Evolutionary conservation across 768 basidiomycete genomes (phyloP).

Genomic region (Leucogyrophana mollusca): DNA sequence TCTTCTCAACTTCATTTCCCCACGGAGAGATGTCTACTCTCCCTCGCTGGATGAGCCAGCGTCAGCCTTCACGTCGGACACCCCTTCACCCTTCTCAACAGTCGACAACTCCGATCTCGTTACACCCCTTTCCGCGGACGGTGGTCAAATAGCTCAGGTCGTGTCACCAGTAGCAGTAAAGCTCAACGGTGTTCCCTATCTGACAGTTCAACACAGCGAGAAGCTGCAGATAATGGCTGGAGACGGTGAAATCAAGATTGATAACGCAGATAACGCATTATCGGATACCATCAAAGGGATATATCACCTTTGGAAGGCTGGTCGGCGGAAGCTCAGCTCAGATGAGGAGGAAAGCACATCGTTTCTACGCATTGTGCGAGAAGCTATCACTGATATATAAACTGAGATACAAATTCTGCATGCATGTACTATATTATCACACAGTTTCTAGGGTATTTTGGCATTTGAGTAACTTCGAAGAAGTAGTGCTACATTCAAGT

Average conservation of each 20-base stretch:
- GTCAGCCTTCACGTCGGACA: conserved; percentile 5
- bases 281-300: conserved; percentile 53
- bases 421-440: not conserved
- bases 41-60: conserved; percentile 9
- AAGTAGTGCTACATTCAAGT: too few species aligned
- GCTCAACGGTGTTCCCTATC: conserved; percentile 10
- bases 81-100: conserved; percentile 14
- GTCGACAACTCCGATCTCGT: conserved; percentile 20
- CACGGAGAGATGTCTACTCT: conserved; percentile 17
- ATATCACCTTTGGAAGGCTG: conserved; percentile 57
- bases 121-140: conserved; percentile 18
- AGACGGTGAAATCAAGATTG: conserved; percentile 3
- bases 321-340: conserved; percentile 21
- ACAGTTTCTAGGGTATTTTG: too few species aligned
- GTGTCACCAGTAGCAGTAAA: conserved; percentile 14
- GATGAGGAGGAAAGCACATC: conserved; percentile 20
- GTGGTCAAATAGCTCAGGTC: conserved; percentile 9
- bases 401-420: not conserved
- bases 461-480: too few species aligned
- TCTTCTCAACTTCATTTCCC: conserved; percentile 26
- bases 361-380: conserved; percentile 35
- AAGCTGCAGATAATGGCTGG: not conserved
- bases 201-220: conserved; percentile 1
- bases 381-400: conserved; percentile 22
- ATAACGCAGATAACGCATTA: conserved; percentile 40